A percentile compares a stretch with the other conserved stretches of the same genome.
These are phyloP conservation scores for Coemansia sp. DNA, from an alignment of 192 early-diverging fungal genomes.

Conservation along the genomic window DNA sequence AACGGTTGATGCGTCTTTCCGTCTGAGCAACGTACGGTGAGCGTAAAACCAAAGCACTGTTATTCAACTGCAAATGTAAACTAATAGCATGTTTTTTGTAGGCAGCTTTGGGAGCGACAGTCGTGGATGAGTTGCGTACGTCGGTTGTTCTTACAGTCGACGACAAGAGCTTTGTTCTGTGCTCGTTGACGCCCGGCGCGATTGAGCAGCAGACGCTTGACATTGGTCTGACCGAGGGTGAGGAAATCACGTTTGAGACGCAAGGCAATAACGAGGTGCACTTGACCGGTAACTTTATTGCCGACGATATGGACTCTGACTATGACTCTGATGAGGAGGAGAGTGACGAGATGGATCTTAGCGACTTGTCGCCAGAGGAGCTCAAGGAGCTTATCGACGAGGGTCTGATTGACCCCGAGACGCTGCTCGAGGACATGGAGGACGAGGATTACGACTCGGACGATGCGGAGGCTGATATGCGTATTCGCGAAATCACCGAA, in stretches of 20 bases:
- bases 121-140: slow-evolving; percentile 58
- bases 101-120: slow-evolving; percentile 69
- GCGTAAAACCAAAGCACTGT: not conserved
- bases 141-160: slow-evolving; percentile 70
- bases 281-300: slow-evolving; percentile 45
- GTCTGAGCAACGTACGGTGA: slow-evolving; percentile 67
- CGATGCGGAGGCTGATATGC: slow-evolving; percentile 47
- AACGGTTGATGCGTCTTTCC: slow-evolving; percentile 75
- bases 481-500: slow-evolving; percentile 37
- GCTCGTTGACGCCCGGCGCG: slow-evolving; percentile 75
- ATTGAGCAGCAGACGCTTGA: slow-evolving; percentile 78
- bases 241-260: slow-evolving; percentile 77
- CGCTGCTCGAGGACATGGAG: slow-evolving; percentile 24
- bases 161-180: slow-evolving; percentile 73
- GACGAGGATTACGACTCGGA: slow-evolving; percentile 51
- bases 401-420: slow-evolving; percentile 32
- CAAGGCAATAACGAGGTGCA: slow-evolving; percentile 60
- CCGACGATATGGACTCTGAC: slow-evolving; percentile 40
- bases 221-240: slow-evolving; percentile 68
- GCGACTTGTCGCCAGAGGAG: slow-evolving; percentile 22
- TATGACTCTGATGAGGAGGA: slow-evolving; percentile 47
- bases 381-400: slow-evolving; percentile 34
- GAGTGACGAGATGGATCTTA: slow-evolving; percentile 40
- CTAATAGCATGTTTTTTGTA: slow-evolving; percentile 25
- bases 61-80: not conserved